phyloP scores from a whole-genome alignment of 2,329 filamentous ascomycete genomes.

The Pseudopyrenochaeta lycopersici region DNA sequence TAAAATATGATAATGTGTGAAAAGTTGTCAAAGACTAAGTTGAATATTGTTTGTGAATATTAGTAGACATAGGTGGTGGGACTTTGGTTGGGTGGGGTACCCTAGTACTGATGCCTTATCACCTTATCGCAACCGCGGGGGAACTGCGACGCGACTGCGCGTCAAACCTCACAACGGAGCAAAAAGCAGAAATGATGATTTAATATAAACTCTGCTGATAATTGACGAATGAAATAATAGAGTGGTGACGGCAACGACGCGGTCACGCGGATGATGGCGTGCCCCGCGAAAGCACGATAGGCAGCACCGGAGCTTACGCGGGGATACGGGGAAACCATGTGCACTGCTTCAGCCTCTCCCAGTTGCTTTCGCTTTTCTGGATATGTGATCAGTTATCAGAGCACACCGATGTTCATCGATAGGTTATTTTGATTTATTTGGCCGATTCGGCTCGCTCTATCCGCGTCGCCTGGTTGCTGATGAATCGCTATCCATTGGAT shows the following conservation, averaged over 20 bases:
- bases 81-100: not conserved
- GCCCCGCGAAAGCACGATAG: conserved; percentile 37
- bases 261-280: conserved; percentile 29
- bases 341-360: conserved; percentile 6
- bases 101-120: conserved; percentile 23
- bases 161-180: not conserved
- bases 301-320: conserved; percentile 32
- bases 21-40: too few relatives aligned
- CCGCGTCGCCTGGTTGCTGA: not conserved
- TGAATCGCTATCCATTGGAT: not conserved
- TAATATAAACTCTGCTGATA: not conserved
- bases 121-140: conserved; percentile 23
- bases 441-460: not conserved
- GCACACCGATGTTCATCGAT: not conserved
- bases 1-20: too few relatives aligned
- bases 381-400: not conserved
- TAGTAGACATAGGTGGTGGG: too few relatives aligned
- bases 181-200: too few relatives aligned
- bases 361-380: not conserved
- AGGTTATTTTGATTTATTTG: not conserved
- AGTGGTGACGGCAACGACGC: conserved; percentile 22
- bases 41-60: too few relatives aligned
- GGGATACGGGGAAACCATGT: conserved; percentile 26
- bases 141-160: conserved; percentile 7
- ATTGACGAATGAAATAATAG: not conserved